Conservation (phyloP, 2,329 filamentous ascomycete species). For the Pseudogymnoascus sp. region DNA sequence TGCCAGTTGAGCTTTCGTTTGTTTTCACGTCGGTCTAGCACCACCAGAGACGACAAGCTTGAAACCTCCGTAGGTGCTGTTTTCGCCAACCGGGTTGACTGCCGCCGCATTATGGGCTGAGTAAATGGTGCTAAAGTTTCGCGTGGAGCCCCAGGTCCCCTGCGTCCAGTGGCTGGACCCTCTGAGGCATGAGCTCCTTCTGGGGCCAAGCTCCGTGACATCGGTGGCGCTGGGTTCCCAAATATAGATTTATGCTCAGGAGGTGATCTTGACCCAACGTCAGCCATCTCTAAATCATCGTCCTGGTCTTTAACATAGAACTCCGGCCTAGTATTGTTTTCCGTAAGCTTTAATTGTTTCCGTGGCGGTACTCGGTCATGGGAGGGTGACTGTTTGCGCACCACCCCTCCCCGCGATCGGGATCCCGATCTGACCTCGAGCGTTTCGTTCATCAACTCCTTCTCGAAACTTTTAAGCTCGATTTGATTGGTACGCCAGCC, state of each 20-base stretch:
- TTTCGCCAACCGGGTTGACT: background rate
- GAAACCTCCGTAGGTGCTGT: background rate
- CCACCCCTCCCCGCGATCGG: background rate
- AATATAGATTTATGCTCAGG: constrained; percentile 1
- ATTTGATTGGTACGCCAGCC: constrained; percentile 68
- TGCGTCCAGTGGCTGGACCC: background rate
- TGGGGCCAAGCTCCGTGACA: background rate
- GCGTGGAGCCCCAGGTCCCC: background rate
- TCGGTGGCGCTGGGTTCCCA: background rate
- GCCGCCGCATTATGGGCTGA: background rate
- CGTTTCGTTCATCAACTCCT: constrained; percentile 32
- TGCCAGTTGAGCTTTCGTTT: constrained; percentile 76
- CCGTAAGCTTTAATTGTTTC: background rate
- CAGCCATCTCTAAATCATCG: background rate
- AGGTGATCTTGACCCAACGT: background rate
- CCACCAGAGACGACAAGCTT: constrained; percentile 27
- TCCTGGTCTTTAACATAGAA: background rate
- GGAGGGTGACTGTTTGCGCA: constrained; percentile 7
- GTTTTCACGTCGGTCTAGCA: constrained; percentile 43
- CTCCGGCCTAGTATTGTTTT: constrained; percentile 4
- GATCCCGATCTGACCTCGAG: constrained; percentile 11
- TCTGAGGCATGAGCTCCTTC: background rate
- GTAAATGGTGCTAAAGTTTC: background rate
- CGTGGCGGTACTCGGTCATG: background rate
- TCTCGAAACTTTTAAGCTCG: constrained; percentile 61